Evolutionary conservation across 2,329 filamentous ascomycete genomes (phyloP).

Genomic region (Colletotrichum karsti): DNA sequence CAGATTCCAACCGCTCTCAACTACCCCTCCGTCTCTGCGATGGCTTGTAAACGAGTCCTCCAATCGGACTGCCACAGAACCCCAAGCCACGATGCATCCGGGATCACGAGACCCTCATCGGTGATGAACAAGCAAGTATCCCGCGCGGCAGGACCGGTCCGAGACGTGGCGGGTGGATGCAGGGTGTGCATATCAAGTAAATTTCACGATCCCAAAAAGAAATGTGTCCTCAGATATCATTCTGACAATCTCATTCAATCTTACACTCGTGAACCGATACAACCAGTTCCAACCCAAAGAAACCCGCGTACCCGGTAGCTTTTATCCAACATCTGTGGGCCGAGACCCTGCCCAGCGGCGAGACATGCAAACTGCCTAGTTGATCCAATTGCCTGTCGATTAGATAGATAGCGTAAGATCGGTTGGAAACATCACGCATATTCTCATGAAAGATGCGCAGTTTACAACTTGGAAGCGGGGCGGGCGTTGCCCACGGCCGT

Average conservation of each 20-base stretch:
- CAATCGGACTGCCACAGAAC: too few relatives aligned
- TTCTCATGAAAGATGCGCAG: not conserved
- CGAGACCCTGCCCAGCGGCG: not conserved
- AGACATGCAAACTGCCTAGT: not conserved
- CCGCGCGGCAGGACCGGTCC: not conserved
- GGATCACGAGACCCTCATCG: not conserved
- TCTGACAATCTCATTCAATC: not conserved
- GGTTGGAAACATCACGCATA: not conserved
- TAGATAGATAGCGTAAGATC: not conserved
- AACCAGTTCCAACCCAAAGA: not conserved
- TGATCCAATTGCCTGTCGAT: not conserved
- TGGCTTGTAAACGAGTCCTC: too few relatives aligned
- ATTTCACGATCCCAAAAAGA: not conserved
- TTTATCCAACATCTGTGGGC: not conserved
- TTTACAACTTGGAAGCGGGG: conserved; percentile 72
- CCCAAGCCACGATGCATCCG: too few relatives aligned
- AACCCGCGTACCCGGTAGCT: not conserved
- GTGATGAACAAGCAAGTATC: too few relatives aligned
- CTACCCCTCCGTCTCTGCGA: not conserved
- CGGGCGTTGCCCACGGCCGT: conserved; percentile 72
- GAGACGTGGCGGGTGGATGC: not conserved
- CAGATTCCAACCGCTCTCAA: too few relatives aligned
- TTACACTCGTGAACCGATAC: conserved; percentile 5
- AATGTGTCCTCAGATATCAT: not conserved
- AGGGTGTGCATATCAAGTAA: not conserved